phyloP scores from a whole-genome alignment of 306 rosid genomes.

The Prosopis cineraria region DNA sequence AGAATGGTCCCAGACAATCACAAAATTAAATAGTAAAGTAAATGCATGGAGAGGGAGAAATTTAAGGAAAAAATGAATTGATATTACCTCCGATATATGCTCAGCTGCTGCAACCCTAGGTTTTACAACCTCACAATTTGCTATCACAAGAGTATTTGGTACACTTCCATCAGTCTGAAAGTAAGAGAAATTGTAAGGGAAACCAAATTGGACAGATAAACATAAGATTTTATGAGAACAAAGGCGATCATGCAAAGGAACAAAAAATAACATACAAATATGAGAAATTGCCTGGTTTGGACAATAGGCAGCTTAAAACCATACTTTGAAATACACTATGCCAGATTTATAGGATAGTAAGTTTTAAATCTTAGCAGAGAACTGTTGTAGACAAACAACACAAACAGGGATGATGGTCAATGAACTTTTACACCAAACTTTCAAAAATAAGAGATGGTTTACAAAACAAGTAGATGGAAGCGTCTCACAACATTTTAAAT shows the following conservation, averaged over 20 bases:
- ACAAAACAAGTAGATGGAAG: neutral
- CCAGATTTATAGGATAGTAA: neutral
- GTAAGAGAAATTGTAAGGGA: neutral
- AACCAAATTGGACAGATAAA: neutral
- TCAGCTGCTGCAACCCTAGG: slow-evolving; percentile 96
- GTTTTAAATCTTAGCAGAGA: neutral
- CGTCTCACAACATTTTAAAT: neutral
- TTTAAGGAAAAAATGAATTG: neutral
- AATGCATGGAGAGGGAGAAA: neutral
- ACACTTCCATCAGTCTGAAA: slow-evolving; percentile 87
- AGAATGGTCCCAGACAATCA: neutral
- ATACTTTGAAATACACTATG: neutral
- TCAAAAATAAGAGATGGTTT: neutral
- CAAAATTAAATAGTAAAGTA: slow-evolving; percentile 3
- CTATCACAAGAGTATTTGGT: slow-evolving; percentile 90
- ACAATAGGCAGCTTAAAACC: neutral
- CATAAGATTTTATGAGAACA: neutral
- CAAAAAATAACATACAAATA: neutral
- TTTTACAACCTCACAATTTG: slow-evolving; percentile 83
- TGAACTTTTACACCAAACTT: neutral
- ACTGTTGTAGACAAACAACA: neutral
- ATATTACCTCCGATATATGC: slow-evolving; percentile 72
- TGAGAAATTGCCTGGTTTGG: neutral
- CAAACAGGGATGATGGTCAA: neutral
- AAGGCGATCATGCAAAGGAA: neutral